Percentiles rank a stretch among this genome's conserved stretches.
phyloP scores from a whole-genome alignment of 78 protist species.

The Tieghemostelium lacteum region DNA sequence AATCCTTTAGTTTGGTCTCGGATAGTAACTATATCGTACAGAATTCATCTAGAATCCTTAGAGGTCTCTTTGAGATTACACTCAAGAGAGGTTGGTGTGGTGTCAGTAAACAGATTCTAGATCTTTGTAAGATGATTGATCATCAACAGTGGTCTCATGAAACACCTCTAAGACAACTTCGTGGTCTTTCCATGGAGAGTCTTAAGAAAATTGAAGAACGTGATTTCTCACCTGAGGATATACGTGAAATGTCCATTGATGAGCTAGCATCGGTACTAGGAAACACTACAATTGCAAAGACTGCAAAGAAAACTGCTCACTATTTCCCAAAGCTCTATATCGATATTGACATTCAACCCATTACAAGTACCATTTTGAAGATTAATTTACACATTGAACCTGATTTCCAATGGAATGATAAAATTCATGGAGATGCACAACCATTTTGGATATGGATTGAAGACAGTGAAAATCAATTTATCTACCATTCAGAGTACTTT shows the following conservation, averaged over 20 bases:
- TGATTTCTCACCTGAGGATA: slow-evolving; percentile 67
- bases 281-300: slow-evolving; percentile 50
- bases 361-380: slow-evolving; percentile 94
- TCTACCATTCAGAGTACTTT: slow-evolving; percentile 93
- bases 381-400: slow-evolving; percentile 83
- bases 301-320: slow-evolving; percentile 50
- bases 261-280: slow-evolving; percentile 90
- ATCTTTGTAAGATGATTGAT: slow-evolving; percentile 91
- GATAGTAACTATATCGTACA: slow-evolving; percentile 94
- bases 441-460: slow-evolving; percentile 93
- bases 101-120: slow-evolving; percentile 80
- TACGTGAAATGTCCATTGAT: slow-evolving; percentile 86
- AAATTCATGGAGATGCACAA: slow-evolving; percentile 85
- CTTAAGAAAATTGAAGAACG: slow-evolving; percentile 76
- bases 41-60: slow-evolving; percentile 85
- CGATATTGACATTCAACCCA: slow-evolving; percentile 92
- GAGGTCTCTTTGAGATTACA: slow-evolving; percentile 97
- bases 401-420: slow-evolving; percentile 79
- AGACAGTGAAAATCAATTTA: slow-evolving; percentile 82
- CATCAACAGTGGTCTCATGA: slow-evolving; percentile 89
- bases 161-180: slow-evolving; percentile 90
- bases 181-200: slow-evolving; percentile 23
- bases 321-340: slow-evolving; percentile 90
- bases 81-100: slow-evolving; percentile 80
- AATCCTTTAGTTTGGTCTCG: slow-evolving; percentile 86